phyloP scores from a whole-genome alignment of 176 grass and related monocot genomes.

The Carex parvula region DNA sequence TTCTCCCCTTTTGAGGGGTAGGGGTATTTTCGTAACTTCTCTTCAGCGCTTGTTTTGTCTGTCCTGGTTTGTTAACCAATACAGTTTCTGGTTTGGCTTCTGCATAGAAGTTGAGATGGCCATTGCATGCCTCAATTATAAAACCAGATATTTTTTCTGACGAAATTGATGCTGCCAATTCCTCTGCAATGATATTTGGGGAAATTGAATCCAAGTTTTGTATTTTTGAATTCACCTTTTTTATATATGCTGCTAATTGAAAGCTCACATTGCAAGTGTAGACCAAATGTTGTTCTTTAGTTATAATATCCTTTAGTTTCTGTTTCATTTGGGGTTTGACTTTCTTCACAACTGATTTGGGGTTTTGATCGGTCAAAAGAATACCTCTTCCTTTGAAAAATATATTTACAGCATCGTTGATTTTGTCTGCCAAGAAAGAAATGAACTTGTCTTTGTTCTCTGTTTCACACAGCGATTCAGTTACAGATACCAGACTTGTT shows the following conservation, averaged over 20 bases:
- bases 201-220: slow-evolving; percentile 43
- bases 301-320: slow-evolving; percentile 39
- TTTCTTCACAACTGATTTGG: slow-evolving; percentile 71
- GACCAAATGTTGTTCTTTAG: slow-evolving; percentile 46
- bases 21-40: slow-evolving; percentile 20
- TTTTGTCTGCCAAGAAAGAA: slow-evolving; percentile 51
- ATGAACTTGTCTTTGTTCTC: slow-evolving; percentile 50
- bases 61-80: slow-evolving; percentile 6
- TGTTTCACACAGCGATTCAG: slow-evolving; percentile 35
- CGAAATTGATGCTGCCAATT: slow-evolving; percentile 41
- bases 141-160: slow-evolving; percentile 45
- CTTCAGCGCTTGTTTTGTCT: slow-evolving; percentile 37
- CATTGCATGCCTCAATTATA: slow-evolving; percentile 75
- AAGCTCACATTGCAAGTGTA: slow-evolving; percentile 85
- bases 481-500: slow-evolving; percentile 44
- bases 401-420: slow-evolving; percentile 44
- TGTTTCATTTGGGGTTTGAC: slow-evolving; percentile 73
- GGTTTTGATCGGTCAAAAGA: slow-evolving; percentile 41
- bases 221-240: slow-evolving; percentile 37
- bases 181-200: slow-evolving; percentile 78
- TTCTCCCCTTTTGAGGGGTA: slow-evolving; percentile 51
- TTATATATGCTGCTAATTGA: slow-evolving; percentile 67
- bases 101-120: slow-evolving; percentile 94
- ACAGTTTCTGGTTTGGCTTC: slow-evolving; percentile 25
- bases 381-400: slow-evolving; percentile 46